These are phyloP conservation scores for Tylopilus sp. DNA, from an alignment of 768 basidiomycete genomes.

Conservation along the genomic window DNA sequence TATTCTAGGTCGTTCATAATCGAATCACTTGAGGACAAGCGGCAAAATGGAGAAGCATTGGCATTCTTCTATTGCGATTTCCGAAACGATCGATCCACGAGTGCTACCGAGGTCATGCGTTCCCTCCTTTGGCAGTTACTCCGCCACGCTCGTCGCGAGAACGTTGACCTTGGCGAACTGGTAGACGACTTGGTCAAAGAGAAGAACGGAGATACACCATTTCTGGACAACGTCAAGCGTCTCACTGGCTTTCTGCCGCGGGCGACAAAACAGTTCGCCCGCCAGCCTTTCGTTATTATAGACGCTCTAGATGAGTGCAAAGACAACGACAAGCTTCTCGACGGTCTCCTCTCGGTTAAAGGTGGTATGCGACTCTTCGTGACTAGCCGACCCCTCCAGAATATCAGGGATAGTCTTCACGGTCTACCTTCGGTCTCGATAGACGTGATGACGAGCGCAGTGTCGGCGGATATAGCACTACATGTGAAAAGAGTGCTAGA, in stretches of 20 bases:
- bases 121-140: slow-evolving; percentile 18
- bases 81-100: slow-evolving; percentile 1
- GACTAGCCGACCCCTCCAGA: slow-evolving; percentile 15
- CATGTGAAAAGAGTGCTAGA: slow-evolving; percentile 13
- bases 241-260: not conserved
- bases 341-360: not conserved
- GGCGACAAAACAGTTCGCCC: not conserved
- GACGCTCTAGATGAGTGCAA: slow-evolving; percentile 25
- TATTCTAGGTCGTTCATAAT: not conserved
- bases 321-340: slow-evolving; percentile 7
- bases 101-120: slow-evolving; percentile 13
- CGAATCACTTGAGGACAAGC: not conserved
- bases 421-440: slow-evolving; percentile 9
- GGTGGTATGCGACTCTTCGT: slow-evolving; percentile 11
- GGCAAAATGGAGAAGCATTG: not conserved
- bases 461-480: slow-evolving; percentile 11
- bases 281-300: slow-evolving; percentile 10
- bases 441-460: not conserved
- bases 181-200: slow-evolving; percentile 6
- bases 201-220: not conserved
- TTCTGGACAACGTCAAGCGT: not conserved
- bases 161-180: not conserved
- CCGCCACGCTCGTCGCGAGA: not conserved
- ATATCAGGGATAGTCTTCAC: slow-evolving; percentile 4
- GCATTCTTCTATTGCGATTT: slow-evolving; percentile 27